Conservation (phyloP, 257 asterid genomes). For the Plantago major region DNA sequence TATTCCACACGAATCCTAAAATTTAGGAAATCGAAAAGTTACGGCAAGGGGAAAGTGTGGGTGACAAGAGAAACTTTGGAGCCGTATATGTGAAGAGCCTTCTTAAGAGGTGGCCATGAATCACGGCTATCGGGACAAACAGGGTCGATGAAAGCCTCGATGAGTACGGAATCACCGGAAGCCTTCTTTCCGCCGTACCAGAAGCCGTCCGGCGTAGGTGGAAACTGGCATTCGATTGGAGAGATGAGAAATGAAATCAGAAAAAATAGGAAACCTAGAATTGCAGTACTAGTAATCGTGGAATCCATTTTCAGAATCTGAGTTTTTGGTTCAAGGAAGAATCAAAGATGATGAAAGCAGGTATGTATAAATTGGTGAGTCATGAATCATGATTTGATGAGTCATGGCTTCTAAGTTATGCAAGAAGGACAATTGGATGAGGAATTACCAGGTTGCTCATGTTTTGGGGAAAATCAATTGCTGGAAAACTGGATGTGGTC, state of each 20-base stretch:
- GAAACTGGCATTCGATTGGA: conserved; percentile 30
- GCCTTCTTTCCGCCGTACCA: conserved; percentile 40
- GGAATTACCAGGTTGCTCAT: too few species aligned
- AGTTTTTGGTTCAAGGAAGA: neutral
- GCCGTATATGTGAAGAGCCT: conserved; percentile 45
- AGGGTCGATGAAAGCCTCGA: conserved; percentile 91
- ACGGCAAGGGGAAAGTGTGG: conserved; percentile 83
- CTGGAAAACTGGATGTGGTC: too few species aligned
- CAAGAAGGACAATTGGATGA: neutral
- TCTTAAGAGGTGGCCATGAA: conserved; percentile 79
- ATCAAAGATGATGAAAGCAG: neutral
- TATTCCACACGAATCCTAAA: too few species aligned
- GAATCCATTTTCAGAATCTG: conserved; percentile 4
- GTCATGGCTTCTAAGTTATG: conserved; percentile 1
- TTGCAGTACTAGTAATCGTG: neutral
- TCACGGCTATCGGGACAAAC: conserved; percentile 88
- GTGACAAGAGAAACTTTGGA: conserved; percentile 41
- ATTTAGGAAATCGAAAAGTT: conserved; percentile 6
- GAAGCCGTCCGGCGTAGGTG: conserved; percentile 58
- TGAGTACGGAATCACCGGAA: conserved; percentile 28
- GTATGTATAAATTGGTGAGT: too few species aligned
- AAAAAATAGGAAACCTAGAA: neutral
- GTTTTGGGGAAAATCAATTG: too few species aligned
- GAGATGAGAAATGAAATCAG: conserved; percentile 8
- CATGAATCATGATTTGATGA: too few species aligned